Evolutionary conservation across 306 rosid genomes (phyloP), one percentile per base, ranked within the genome.

Genomic region (Vigna nakashimae): DNA sequence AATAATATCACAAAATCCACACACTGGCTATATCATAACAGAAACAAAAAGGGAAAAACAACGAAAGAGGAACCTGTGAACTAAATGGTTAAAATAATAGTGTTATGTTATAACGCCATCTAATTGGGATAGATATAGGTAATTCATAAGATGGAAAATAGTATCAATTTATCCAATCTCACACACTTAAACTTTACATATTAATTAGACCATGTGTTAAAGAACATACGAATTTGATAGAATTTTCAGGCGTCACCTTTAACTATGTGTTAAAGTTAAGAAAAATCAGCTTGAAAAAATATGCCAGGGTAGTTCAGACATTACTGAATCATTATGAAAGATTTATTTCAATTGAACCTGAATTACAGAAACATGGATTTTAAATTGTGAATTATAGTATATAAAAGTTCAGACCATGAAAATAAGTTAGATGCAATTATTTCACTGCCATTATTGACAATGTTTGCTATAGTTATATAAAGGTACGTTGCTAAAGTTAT

Each of bases 341-440:
- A 63, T 64, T 78, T 32, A 22, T 77, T 77, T 48, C 56, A n/a
- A 66, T 26, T 57, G 38, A 79, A 38, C 24, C 20, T 32, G 74
- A 56, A 65, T 32, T 48, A 50, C 36, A 36, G 22, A 16, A 72
- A 14, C 36, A 2, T 82, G 72, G 34, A 9, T 59, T 53, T 30
- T 28, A 50, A 59, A 59, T 38, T 46, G 50, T 75, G 79, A 73
- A 80, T 30, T 55, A 50, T 16, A 43, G 68, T 24, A 16, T 74
- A 57, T 82, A 4, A 64, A 60, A 46, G 13, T 34, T n/a, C 42
- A 3, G 4, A 82, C 34, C 18, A 65, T 20, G 71, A 77, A 34
- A 78, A 65, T 71, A 82, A 58, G 26, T 66, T 49, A 10, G 62
- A 36, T 66, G 69, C 58, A 67, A 49, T 72, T 26, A 57, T 65